Evolutionary conservation across 2,329 filamentous ascomycete species (phyloP).

Genomic region (Penicillium vulpinum): DNA sequence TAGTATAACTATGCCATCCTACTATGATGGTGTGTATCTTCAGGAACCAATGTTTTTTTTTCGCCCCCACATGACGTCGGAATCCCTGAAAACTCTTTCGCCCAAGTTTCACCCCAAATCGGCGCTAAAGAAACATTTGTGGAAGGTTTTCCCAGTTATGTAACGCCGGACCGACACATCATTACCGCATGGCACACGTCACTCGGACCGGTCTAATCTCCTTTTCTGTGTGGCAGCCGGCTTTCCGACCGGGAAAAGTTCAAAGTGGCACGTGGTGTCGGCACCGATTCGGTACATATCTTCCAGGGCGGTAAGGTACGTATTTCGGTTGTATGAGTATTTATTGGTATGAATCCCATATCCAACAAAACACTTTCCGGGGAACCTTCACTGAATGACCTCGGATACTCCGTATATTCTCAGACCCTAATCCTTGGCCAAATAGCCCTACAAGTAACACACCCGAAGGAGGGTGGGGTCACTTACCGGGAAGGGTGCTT

Average conservation of each 20-base stretch:
- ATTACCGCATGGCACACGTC: background rate
- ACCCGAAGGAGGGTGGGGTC: background rate
- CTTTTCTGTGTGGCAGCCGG: background rate
- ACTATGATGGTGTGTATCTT: background rate
- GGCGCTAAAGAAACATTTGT: background rate
- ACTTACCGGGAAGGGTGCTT: background rate
- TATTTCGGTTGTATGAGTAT: too few species aligned
- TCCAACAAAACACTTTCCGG: background rate
- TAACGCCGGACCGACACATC: conserved; percentile 13
- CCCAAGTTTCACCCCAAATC: background rate
- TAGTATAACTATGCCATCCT: background rate
- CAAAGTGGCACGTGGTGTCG: background rate
- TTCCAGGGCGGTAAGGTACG: too few species aligned
- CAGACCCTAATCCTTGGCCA: too few species aligned
- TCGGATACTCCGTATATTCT: too few species aligned
- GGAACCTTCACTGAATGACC: too few species aligned
- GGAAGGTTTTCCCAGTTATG: background rate
- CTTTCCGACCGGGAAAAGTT: background rate
- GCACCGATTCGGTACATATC: background rate
- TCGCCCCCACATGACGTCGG: background rate
- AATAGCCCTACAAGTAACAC: too few species aligned
- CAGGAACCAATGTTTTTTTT: background rate
- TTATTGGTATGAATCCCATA: background rate
- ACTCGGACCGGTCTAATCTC: conserved; percentile 2
- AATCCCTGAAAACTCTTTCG: background rate